Base-by-base conservation (phyloP, 1,284 basidiomycete species). In the Vanrija sp. region DNA sequence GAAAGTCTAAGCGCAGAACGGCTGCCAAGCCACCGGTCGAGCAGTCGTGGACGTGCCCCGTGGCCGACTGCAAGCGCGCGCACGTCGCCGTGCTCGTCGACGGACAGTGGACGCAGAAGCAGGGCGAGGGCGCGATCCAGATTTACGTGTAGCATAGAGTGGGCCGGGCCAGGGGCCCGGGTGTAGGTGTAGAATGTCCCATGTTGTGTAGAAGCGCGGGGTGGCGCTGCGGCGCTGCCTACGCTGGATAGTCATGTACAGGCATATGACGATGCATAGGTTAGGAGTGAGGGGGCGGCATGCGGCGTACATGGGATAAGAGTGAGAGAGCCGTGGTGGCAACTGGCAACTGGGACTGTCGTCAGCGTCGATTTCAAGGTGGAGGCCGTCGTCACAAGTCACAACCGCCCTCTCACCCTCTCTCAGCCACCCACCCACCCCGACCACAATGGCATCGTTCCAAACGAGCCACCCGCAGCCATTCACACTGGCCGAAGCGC, bases 401-500 rank as follows among this genome's bases (percentile, higher is more conserved):
- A 14, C 4, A 31, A 31, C 31, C 5, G 12, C 31, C 31, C 18
- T 23, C 41, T 23, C 41, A 5, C 9, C 41, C 16, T 18, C 15
- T 19, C 41, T 9, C 23, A 10, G 6, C 3, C 23, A 24, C 8
- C 23, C 25, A 6, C 22, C 0, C 31, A 14, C 9, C 15, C 25
- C 7, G 5, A 14, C n/a, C 27, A 46, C 12, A 19, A 27, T 8
- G 36, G 25, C 41, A 20, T n/a, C 27, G 41, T 88, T 84, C 71
- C 77, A 61, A 48, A 84, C 86, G 39, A 81, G 79, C 44, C 84
- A 86, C 69, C 54, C 78, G 4, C 88, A 90, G 60, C 88, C 88
- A 0, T 90, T 90, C 73, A 84, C 86, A 5, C 71, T 88, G 22
- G 71, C 77, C 47, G 82, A 90, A 67, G 88, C 86, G 0, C 76